phyloP scores from a whole-genome alignment of 2,329 filamentous ascomycete species.

The Septoria petroselini region DNA sequence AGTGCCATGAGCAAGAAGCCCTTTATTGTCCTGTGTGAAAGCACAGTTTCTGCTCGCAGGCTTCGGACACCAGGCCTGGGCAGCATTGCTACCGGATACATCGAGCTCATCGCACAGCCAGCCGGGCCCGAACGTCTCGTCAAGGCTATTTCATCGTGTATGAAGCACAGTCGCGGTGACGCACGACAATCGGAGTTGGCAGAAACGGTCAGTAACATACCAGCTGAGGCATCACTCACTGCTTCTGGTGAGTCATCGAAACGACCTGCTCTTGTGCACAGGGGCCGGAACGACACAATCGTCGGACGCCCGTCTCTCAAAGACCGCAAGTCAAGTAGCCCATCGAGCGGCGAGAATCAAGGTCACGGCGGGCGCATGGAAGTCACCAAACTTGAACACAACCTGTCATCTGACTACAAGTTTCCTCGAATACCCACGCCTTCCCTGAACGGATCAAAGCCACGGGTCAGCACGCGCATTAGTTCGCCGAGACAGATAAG shows the following conservation, averaged over 20 bases:
- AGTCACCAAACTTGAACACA: slow-evolving; percentile 15
- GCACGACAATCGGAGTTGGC: slow-evolving; percentile 12
- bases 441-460: slow-evolving; percentile 22
- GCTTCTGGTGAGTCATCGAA: neutral
- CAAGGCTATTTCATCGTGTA: slow-evolving; percentile 27
- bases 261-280: slow-evolving; percentile 6
- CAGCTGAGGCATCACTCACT: slow-evolving; percentile 16
- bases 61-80: slow-evolving; percentile 24
- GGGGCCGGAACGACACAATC: slow-evolving; percentile 15
- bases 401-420: slow-evolving; percentile 23
- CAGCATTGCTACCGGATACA: slow-evolving; percentile 21
- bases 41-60: slow-evolving; percentile 27
- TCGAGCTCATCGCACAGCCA: slow-evolving; percentile 31
- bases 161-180: slow-evolving; percentile 15
- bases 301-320: slow-evolving; percentile 1
- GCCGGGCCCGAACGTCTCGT: slow-evolving; percentile 27
- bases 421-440: slow-evolving; percentile 24
- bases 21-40: slow-evolving; percentile 30
- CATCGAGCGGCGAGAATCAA: slow-evolving; percentile 1
- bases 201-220: slow-evolving; percentile 16
- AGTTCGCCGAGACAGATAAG: slow-evolving; percentile 10
- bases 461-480: slow-evolving; percentile 11
- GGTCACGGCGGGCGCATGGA: neutral
- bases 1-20: slow-evolving; percentile 25
- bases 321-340: slow-evolving; percentile 7